Evolutionary conservation across 2,329 filamentous ascomycete genomes (phyloP), one percentile per base, ranked within the genome.

Genomic region (Aureobasidium sp.): DNA sequence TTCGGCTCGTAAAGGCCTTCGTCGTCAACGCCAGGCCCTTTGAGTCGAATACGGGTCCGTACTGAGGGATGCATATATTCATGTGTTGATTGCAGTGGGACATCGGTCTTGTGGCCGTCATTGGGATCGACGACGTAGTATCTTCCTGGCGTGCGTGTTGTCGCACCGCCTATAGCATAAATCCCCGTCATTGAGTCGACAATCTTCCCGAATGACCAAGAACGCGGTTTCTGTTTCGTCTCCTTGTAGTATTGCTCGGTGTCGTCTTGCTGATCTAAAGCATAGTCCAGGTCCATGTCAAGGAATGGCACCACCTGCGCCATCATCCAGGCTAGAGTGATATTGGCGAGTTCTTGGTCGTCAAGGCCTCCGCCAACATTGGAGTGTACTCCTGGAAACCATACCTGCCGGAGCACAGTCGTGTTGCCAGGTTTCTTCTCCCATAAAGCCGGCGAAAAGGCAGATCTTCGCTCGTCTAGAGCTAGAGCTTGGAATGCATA

Each of bases 311-410:
- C 72, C 48, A 82, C 69, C 62, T 83, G 80, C 56, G 77, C 75
- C 67, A 83, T 81, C 81, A 84, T 84, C 81, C 81, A 84, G 4
- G 81, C 81, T 1, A 84, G 70, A 5, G 78, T 76, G 31, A 83
- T 81, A 44, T 82, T 79, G 12, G 79, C 76, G 37, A 81, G 73
- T 36, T 81, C 75, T 64, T 77, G 74, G 61, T 79, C 77, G 29
- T 72, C 70, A 57, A 73, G 74, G 9, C 77, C 78, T n/a, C 78
- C 78, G 11, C 78, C 78, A 12, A 79, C 65, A 62, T 79, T 79
- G 27, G 69, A 68, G 63, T 80, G 78, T 1, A 75, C 76, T 17
- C 78, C 78, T 0, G 77, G 77, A 62, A 80, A 80, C 78, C 78
- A 80, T 6, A 78, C 76, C 67, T 80, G 78, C 7, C 77, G 71